These are phyloP conservation scores for Lactarius akahatsu DNA, from an alignment of 768 basidiomycete genomes.

Conservation along the genomic window DNA sequence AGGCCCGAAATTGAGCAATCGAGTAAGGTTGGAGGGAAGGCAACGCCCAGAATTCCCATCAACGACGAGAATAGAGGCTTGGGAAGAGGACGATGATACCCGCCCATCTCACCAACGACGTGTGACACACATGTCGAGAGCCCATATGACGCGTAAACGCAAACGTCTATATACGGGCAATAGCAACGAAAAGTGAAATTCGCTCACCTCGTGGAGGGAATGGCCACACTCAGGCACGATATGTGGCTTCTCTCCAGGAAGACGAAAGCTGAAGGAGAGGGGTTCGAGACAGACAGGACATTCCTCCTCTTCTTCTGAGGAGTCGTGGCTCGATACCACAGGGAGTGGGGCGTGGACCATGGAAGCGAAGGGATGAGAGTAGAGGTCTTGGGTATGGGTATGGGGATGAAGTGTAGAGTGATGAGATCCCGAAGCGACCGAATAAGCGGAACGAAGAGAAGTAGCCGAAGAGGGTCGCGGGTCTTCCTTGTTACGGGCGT, in stretches of 20 bases:
- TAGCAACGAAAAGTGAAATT: background rate
- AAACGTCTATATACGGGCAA: background rate
- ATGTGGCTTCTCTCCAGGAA: constrained; percentile 96
- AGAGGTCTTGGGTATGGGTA: constrained; percentile 30
- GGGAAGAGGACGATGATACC: background rate
- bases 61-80: background rate
- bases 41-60: background rate
- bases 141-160: constrained; percentile 16
- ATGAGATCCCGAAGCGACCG: constrained; percentile 37
- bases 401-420: constrained; percentile 37
- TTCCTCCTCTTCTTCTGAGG: constrained; percentile 76
- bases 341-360: constrained; percentile 68
- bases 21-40: background rate
- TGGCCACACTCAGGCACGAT: constrained; percentile 98
- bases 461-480: constrained; percentile 11
- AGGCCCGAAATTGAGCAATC: background rate
- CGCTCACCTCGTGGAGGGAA: constrained; percentile 84
- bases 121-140: background rate
- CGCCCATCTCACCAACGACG: background rate
- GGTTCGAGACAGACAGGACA: constrained; percentile 98
- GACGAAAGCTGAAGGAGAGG: constrained; percentile 85
- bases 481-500: background rate
- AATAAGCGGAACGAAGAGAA: constrained; percentile 13
- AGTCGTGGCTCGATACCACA: constrained; percentile 64
- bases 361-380: constrained; percentile 52